Percentiles rank a stretch among this genome's conserved stretches.
phyloP scores from a whole-genome alignment of 495 filamentous ascomycete genomes.

The Glonium stellatum region DNA sequence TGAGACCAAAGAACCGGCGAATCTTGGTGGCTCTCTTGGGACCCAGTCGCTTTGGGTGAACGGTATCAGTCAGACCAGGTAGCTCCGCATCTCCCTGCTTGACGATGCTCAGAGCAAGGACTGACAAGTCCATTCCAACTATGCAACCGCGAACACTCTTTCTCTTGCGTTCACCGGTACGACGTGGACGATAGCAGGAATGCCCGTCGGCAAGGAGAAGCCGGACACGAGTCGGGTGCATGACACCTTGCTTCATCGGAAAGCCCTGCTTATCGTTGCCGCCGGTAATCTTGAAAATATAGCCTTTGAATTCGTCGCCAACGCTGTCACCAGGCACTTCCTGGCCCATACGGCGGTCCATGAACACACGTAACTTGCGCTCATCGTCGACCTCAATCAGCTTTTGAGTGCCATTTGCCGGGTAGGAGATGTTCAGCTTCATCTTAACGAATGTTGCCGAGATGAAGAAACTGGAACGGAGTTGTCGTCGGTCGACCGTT shows the following conservation, averaged over 20 bases:
- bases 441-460: constrained; percentile 43
- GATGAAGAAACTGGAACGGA: constrained; percentile 5
- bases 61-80: constrained; percentile 90
- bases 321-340: constrained; percentile 91
- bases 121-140: constrained; percentile 86
- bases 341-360: constrained; percentile 92
- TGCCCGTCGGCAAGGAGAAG: constrained; percentile 88
- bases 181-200: constrained; percentile 96
- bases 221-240: constrained; percentile 96
- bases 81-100: constrained; percentile 94
- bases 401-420: constrained; percentile 98
- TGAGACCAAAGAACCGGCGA: constrained; percentile 94
- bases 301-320: constrained; percentile 98
- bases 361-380: constrained; percentile 79
- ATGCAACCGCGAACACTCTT: constrained; percentile 98
- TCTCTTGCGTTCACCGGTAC: constrained; percentile 96
- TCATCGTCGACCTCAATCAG: constrained; percentile 98
- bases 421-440: constrained; percentile 98
- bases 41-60: constrained; percentile 95
- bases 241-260: constrained; percentile 99
- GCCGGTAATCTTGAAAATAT: constrained; percentile 95
- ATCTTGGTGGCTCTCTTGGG: constrained; percentile 99
- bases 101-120: constrained; percentile 86
- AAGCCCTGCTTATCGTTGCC: constrained; percentile 99
- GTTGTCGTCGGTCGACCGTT: constrained; percentile 15